Evolutionary conservation across 1,284 basidiomycete species (phyloP), one percentile per base, ranked within the genome.

Genomic region (Paramarasmius palmivorus): DNA sequence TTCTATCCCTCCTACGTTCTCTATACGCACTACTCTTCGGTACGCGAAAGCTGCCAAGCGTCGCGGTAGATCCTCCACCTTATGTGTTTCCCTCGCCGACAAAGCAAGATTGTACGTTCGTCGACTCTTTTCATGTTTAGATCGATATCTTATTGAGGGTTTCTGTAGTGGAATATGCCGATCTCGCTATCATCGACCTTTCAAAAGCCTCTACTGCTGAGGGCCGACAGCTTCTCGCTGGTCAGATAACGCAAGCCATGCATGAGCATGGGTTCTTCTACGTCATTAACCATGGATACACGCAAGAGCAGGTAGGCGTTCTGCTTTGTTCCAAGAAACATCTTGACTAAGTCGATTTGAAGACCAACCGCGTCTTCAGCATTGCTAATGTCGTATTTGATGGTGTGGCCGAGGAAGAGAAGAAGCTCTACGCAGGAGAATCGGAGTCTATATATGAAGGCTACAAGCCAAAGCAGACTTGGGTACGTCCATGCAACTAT

Each of bases 121-220:
- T 46, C 26, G 14, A n/a, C 25, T 14, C 3, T 8, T 9, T 42
- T 20, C 10, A 2, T 22, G 3, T 2, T 42, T 8, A n/a, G n/a
- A 23, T 3, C n/a, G 10, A n/a, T 46, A 8, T 29, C 25, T 26
- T 25, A 4, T n/a, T 25, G 22, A 26, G n/a, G n/a, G 10, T 26
- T 23, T 2, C 7, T 6, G 6, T 37, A 57, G 55, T 57, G 29
- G 52, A 54, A 35, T 88, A 83, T 72, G 88, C 84, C 1, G 78
- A 87, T 40, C 74, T 90, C 17, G 75, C 82, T 14, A 74, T 81
- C 49, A 78, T 90, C 53, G 88, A 90, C 62, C 67, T 90, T 9
- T 72, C 82, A 26, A 76, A 77, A 50, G 73, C 73, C n/a, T 58
- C 63, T 14, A 83, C 73, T 0, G 65, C 68, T 0, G 78, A 81